phyloP scores from a whole-genome alignment of 108 stramenopile genomes.

The Fistulifera solaris region DNA sequence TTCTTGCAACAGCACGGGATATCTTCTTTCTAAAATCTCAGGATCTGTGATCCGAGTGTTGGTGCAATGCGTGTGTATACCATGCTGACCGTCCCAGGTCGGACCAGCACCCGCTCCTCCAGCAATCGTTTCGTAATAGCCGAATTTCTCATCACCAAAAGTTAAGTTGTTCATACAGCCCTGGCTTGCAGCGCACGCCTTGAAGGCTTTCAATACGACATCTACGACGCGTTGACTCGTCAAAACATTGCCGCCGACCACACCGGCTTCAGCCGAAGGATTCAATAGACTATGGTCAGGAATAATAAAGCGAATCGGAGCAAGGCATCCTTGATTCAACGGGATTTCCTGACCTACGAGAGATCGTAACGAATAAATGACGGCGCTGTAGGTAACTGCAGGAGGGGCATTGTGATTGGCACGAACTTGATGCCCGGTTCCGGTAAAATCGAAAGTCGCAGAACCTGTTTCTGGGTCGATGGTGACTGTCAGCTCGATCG shows the following conservation, averaged over 20 bases:
- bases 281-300: conserved; percentile 81
- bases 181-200: conserved; percentile 96
- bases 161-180: conserved; percentile 99
- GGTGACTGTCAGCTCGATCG: conserved; percentile 79
- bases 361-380: conserved; percentile 94
- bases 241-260: conserved; percentile 98
- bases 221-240: conserved; percentile 97
- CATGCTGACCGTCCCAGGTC: conserved; percentile 90
- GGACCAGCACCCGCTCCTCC: conserved; percentile 98
- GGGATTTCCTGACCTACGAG: conserved; percentile 91
- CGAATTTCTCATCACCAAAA: conserved; percentile 93
- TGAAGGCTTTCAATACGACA: conserved; percentile 94
- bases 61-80: conserved; percentile 98
- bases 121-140: conserved; percentile 99
- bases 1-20: conserved; percentile 84
- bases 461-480: conserved; percentile 75
- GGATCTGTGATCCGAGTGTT: conserved; percentile 99
- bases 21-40: conserved; percentile 94
- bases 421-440: conserved; percentile 92
- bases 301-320: conserved; percentile 88
- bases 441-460: conserved; percentile 93
- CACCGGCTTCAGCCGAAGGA: conserved; percentile 89
- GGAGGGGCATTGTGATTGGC: conserved; percentile 98
- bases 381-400: conserved; percentile 96
- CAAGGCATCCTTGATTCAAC: conserved; percentile 96